Evolutionary conservation across 176 grass and related monocot species (phyloP), one percentile per base, ranked within the genome.

Genomic region (Musa acuminata): DNA sequence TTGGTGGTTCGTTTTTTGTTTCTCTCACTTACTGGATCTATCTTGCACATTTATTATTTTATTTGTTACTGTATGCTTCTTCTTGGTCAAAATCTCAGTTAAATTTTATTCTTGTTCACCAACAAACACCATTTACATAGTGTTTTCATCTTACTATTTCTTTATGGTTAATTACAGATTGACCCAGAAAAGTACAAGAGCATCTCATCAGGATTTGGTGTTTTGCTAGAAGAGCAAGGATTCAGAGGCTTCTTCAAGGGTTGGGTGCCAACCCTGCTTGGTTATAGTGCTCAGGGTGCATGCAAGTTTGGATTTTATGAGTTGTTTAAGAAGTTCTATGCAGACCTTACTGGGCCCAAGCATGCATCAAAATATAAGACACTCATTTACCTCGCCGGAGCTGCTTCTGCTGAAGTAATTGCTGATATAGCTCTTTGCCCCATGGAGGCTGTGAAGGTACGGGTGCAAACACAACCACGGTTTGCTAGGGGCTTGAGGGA

Each of bases 291-390:
- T 55, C 94, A 93, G 67, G 94, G 94, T 16, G 87, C 83, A 49
- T 90, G 81, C 85, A 97, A 97, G 79, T 97, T 87, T 81, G 94
- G 94, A 68, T 90, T 93, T 65, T 97, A 97, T 22, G 94, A 97
- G 76, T 88, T 90, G 80, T 93, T 97, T 72, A 97, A 91, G 82
- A 97, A 85, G 72, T 77, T 78, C 26, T 97, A 90, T 77, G 79
- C 90, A 11, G 94, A 93, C 72, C 59, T 89, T 55, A 79, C 83
- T 24, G 90, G 84, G 13, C 82, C 87, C 0, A 77, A 92, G 20
- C 64, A 83, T 70, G 83, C 84, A 16, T 76, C 83, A 19, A 87
- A 71, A 53, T 78, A 79, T 24, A 92, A 83, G 80, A 89, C 87
- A 16, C 25, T 83, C 5, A 79, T 93, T 8, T 93, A 93, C 79